phyloP scores from a whole-genome alignment of 768 basidiomycete species.

The Cyclocybe cylindracea region DNA sequence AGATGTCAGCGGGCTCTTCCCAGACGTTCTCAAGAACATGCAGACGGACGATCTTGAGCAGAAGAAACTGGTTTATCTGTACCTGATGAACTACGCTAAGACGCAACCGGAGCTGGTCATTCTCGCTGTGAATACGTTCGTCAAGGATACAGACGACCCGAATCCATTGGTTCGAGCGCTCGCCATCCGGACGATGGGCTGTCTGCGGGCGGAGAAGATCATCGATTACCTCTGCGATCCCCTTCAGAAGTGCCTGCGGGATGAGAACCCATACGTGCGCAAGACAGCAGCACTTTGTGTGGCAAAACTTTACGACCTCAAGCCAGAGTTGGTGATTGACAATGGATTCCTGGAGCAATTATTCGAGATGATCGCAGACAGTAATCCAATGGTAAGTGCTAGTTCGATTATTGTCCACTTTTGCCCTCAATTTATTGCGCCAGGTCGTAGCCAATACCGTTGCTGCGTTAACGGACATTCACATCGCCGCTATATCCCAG shows the following conservation, averaged over 20 bases:
- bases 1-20: slow-evolving; percentile 95
- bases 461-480: slow-evolving; percentile 90
- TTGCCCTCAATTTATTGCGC: slow-evolving; percentile 1
- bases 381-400: slow-evolving; percentile 88
- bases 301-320: slow-evolving; percentile 96
- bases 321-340: slow-evolving; percentile 92
- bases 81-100: slow-evolving; percentile 99
- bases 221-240: slow-evolving; percentile 99
- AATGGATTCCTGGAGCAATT: slow-evolving; percentile 90
- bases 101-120: slow-evolving; percentile 99
- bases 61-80: slow-evolving; percentile 99
- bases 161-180: slow-evolving; percentile 97
- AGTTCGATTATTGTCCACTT: not conserved
- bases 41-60: slow-evolving; percentile 99
- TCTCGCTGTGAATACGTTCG: slow-evolving; percentile 98
- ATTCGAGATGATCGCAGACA: slow-evolving; percentile 92
- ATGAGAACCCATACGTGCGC: slow-evolving; percentile 97
- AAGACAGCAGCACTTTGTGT: slow-evolving; percentile 98
- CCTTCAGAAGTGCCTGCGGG: slow-evolving; percentile 85
- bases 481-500: slow-evolving; percentile 63
- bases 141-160: slow-evolving; percentile 94
- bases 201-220: slow-evolving; percentile 96
- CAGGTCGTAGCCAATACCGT: slow-evolving; percentile 98
- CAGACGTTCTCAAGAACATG: slow-evolving; percentile 99
- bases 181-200: slow-evolving; percentile 97